Percentiles rank a stretch among this genome's conserved stretches.
These are phyloP conservation scores for Macrolepiota dolichaula DNA, from an alignment of 768 basidiomycete species.

Conservation along the genomic window DNA sequence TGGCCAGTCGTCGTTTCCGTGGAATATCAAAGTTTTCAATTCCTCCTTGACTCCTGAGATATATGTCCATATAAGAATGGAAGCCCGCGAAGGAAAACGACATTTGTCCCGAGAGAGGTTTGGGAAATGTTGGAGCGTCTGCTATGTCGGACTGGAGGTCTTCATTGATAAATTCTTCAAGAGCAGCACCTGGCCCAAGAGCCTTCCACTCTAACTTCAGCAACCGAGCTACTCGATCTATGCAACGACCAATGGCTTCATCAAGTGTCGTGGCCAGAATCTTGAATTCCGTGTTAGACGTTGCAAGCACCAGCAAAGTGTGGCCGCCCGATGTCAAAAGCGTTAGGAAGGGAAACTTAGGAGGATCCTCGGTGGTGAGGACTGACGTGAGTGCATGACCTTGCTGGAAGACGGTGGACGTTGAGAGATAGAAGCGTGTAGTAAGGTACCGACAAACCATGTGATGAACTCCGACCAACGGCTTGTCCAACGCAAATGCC, in stretches of 20 bases:
- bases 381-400: slow-evolving; percentile 85
- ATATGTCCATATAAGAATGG: slow-evolving; percentile 66
- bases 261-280: slow-evolving; percentile 76
- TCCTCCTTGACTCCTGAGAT: slow-evolving; percentile 42
- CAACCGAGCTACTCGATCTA: slow-evolving; percentile 79
- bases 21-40: slow-evolving; percentile 35
- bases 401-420: slow-evolving; percentile 52
- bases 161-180: slow-evolving; percentile 66
- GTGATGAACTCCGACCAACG: slow-evolving; percentile 89
- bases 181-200: slow-evolving; percentile 72
- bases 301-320: slow-evolving; percentile 79
- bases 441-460: slow-evolving; percentile 58
- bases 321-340: slow-evolving; percentile 94
- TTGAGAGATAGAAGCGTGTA: not conserved
- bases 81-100: slow-evolving; percentile 79
- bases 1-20: slow-evolving; percentile 50
- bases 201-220: slow-evolving; percentile 63
- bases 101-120: slow-evolving; percentile 49
- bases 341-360: slow-evolving; percentile 83
- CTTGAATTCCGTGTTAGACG: slow-evolving; percentile 51
- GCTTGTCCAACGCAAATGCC: slow-evolving; percentile 74
- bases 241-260: slow-evolving; percentile 72
- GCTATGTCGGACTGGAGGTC: slow-evolving; percentile 23
- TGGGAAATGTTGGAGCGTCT: slow-evolving; percentile 37
- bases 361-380: slow-evolving; percentile 48